Evolutionary conservation across 202 grass and related monocot species (phyloP).

Genomic region (Cymbopogon flexuosus): DNA sequence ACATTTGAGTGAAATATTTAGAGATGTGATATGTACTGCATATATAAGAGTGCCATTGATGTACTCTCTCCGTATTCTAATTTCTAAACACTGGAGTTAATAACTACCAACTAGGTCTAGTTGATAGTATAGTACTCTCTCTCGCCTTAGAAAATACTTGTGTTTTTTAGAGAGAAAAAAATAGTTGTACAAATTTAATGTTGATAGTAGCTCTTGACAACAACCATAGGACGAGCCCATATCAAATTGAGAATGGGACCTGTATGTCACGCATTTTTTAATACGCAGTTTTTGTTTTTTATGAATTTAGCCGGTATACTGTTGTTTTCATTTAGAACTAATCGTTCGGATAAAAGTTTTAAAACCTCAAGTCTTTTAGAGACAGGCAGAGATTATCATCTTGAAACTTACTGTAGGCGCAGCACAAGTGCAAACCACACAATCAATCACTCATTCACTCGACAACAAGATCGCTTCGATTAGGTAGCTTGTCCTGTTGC

Average conservation of each 20-base stretch:
- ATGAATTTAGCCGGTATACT: no score
- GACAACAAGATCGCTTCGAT: background rate
- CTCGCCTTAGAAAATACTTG: background rate
- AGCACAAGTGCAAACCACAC: background rate
- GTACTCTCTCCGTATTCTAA: background rate
- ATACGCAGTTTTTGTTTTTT: no score
- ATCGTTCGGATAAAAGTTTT: background rate
- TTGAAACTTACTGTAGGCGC: background rate
- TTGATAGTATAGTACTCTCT: background rate
- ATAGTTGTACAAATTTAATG: no score
- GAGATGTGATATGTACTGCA: no score
- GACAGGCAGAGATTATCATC: background rate
- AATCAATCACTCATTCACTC: background rate
- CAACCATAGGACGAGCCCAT: no score
- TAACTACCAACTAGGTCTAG: background rate
- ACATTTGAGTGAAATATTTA: no score
- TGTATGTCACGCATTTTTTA: background rate
- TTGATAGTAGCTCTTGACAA: background rate
- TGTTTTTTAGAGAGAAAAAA: background rate
- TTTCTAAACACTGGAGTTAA: no score
- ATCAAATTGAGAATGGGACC: background rate
- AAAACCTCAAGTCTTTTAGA: background rate
- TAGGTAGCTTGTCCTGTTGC: constrained; percentile 7
- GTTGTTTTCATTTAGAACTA: background rate
- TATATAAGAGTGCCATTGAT: background rate